Base-by-base conservation (phyloP, 164 flowering plant genomes). In the Saururus chinensis region DNA sequence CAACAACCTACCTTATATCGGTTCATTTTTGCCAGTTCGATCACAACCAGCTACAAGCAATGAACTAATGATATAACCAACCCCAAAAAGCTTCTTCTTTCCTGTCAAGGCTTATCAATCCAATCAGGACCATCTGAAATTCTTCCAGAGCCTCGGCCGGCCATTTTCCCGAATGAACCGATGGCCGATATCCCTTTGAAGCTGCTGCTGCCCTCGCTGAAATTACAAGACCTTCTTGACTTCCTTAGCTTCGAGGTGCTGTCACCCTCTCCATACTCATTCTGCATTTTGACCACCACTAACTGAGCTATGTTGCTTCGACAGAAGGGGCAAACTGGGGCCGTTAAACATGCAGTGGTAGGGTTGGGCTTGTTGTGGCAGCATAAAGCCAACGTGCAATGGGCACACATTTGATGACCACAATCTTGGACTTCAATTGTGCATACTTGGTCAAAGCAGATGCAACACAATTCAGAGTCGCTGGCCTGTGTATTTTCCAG, bases 341-440 rank as follows among this genome's bases (percentile, higher is more conserved):
- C 76, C 0, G 72, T 67, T 19, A 75, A 54, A 60, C 64, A 66
- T 17, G 84, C 63, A 0, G 88, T 84, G 24, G 89, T 71, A 0
- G 99, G 92, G 75, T 92, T 82, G 19, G 98, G 96, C 64, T 92
- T 89, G 77, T 80, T 89, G 80, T 89, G 88, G 77, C 97, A 89
- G 69, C 98, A 92, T 7, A 92, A 79, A 57, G 97, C 82, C 25
- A 92, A 79, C 13, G 92, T 86, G 81, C 98, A 92, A 60, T 86
- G 95, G 0, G 97, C 99, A 78, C 99, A 93, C 99, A 93, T 93
- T 60, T 86, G 96, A 69, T 93, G 97, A 59, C 97, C 96, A 54
- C 99, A 93, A 69, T 79, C 77, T 73, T 82, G 92, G 30, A 93
- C 96, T 74, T 93, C 95, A 55, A 93, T 90, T 37, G 90, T 82